Evolutionary conservation across 2,329 filamentous ascomycete genomes (phyloP), one percentile per base, ranked within the genome.

Genomic region (Paramyrothecium sp.): DNA sequence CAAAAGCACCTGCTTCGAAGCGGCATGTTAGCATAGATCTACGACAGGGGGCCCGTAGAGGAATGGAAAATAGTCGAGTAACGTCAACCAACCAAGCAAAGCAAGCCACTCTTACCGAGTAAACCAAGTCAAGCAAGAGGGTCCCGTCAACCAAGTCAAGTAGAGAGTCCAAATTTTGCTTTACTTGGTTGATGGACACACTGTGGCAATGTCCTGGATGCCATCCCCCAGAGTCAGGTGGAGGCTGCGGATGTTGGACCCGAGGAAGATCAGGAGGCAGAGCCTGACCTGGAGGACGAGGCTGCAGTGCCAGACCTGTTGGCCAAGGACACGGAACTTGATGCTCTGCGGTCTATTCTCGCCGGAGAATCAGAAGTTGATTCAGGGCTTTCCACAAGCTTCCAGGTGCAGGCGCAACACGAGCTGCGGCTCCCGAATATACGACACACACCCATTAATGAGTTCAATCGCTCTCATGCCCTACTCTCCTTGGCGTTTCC

Each of bases 401-500:
- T 48, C 46, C 46, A 48, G 46, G 46, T 48, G 30, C 3, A 54
- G 49, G 53, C 21, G 33, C 49, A 56, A 33, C 54, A 46, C 17
- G 34, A 58, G 13, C 19, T 59, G 30, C 17, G 53, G 51, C 34
- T 59, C 19, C 59, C 46, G 12, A 21, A 34, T 38, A 56, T 60
- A 16, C 19, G 22, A 20, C 48, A 38, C 23, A 57, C 55, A 21
- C 53, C 38, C 21, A 12, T 57, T 7, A 55, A 54, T 53, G 26
- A 60, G 51, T 57, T 60, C 19, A 60, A 60, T 44, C 33, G 50
- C 16, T 59, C 51, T 16, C 33, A 61, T n/a, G 56, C 55, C 16
- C 49, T 58, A 13, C 51, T 59, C 22, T 61, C 59, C n/a, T 30
- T 61, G 2, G 56, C 59, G 7, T 58, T 61, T 47, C 56, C 50